These are phyloP conservation scores for Dipteronia dyeriana DNA, from an alignment of 345 rosid genomes.

Conservation along the genomic window DNA sequence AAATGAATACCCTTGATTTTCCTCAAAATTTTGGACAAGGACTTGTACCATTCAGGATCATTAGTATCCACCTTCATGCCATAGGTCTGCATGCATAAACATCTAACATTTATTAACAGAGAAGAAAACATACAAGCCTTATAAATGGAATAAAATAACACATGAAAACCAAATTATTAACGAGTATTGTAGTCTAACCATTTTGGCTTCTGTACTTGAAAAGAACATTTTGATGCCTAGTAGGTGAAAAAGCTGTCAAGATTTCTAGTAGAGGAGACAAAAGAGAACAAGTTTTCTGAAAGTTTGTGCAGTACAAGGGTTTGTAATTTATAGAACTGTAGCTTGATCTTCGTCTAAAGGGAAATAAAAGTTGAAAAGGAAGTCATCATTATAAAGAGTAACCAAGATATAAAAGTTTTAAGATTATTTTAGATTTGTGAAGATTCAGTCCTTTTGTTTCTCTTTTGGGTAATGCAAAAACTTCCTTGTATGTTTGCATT, in stretches of 20 bases:
- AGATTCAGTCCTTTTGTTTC: too few species aligned
- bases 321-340: background rate
- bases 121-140: background rate
- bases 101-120: background rate
- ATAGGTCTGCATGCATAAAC: constrained; percentile 7
- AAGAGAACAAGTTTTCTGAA: background rate
- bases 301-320: background rate
- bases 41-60: constrained; percentile 21
- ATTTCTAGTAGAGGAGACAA: background rate
- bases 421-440: background rate
- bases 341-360: background rate
- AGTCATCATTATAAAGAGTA: too few species aligned
- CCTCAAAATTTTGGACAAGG: constrained; percentile 17
- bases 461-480: background rate
- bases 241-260: background rate
- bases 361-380: background rate
- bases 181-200: constrained; percentile 1
- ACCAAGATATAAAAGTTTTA: too few species aligned
- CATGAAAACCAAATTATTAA: too few species aligned
- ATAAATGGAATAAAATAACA: background rate
- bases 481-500: background rate
- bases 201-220: background rate
- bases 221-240: constrained; percentile 5
- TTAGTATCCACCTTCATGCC: constrained; percentile 20
- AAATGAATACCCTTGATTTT: constrained; percentile 21